phyloP scores from a whole-genome alignment of 208 protist genomes.

The Leishmania martiniquensis region DNA sequence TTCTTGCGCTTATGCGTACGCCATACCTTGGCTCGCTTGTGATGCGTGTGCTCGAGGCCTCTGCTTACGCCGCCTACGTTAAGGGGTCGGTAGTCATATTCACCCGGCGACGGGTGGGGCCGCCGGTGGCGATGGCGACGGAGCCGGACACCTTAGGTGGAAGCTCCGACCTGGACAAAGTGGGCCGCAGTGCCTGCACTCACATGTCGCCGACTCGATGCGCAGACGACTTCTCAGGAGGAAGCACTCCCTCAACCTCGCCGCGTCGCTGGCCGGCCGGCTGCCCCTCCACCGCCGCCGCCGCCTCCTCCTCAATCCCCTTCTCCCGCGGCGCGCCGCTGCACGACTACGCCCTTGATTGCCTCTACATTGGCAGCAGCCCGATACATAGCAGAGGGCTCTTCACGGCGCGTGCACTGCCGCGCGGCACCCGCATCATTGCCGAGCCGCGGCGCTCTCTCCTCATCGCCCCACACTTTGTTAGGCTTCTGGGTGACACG shows the following conservation, averaged over 20 bases:
- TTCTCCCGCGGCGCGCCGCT: constrained; percentile 12
- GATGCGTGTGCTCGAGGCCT: constrained; percentile 26
- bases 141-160: neutral
- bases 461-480: constrained; percentile 47
- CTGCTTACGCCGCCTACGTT: constrained; percentile 59
- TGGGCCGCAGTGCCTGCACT: neutral
- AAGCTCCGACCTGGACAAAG: neutral
- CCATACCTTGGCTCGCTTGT: constrained; percentile 22
- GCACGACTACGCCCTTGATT: constrained; percentile 35
- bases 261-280: neutral
- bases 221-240: neutral
- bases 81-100: constrained; percentile 52
- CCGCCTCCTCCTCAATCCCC: neutral
- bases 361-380: constrained; percentile 67
- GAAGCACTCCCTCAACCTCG: neutral
- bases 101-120: constrained; percentile 42
- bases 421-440: constrained; percentile 63
- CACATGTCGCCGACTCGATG: neutral
- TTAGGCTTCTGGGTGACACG: constrained; percentile 63
- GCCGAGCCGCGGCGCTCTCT: constrained; percentile 55
- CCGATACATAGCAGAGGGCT: constrained; percentile 74
- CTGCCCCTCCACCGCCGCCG: neutral
- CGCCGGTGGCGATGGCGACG: constrained; percentile 16
- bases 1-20: constrained; percentile 30
- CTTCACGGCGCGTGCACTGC: constrained; percentile 43